A percentile compares a stretch with the other conserved stretches of the same genome.
Evolutionary conservation across 148 eudicot genomes (phyloP).

Genomic region (Amaranthus palmeri): DNA sequence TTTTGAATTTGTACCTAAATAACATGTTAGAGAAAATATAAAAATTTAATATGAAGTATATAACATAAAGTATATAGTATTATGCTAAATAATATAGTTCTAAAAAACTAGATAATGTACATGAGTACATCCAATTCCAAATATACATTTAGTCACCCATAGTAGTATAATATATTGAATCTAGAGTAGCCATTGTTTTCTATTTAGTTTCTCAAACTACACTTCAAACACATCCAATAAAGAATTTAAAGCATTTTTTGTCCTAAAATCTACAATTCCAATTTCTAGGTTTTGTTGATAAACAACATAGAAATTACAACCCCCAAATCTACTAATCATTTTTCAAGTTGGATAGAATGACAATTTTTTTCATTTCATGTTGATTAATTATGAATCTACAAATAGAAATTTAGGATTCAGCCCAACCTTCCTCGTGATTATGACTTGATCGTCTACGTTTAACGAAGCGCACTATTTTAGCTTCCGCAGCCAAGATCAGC

Average conservation of each 20-base stretch:
- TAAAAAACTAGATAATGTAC: too few species aligned
- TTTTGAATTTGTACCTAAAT: too few species aligned
- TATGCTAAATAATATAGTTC: too few species aligned
- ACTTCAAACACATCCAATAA: background rate
- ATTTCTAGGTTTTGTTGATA: background rate
- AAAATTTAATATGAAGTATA: too few species aligned
- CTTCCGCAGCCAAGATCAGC: slow-evolving; percentile 40
- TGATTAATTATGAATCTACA: background rate
- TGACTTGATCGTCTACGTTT: slow-evolving; percentile 21
- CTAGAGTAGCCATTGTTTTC: background rate
- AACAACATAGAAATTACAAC: background rate
- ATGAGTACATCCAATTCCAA: too few species aligned
- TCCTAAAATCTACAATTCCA: slow-evolving; percentile 8
- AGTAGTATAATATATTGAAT: background rate
- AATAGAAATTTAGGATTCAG: slow-evolving; percentile 26
- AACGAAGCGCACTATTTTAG: slow-evolving; percentile 31
- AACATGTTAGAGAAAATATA: too few species aligned
- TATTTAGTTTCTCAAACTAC: background rate
- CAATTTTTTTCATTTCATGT: background rate
- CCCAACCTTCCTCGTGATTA: slow-evolving; percentile 59
- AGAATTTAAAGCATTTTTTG: background rate
- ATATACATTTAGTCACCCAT: too few species aligned
- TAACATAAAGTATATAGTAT: too few species aligned
- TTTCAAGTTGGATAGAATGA: background rate
- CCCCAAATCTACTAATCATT: background rate